Evolutionary conservation across 495 filamentous ascomycete species (phyloP).

Genomic region (Chaetomium fimeti): DNA sequence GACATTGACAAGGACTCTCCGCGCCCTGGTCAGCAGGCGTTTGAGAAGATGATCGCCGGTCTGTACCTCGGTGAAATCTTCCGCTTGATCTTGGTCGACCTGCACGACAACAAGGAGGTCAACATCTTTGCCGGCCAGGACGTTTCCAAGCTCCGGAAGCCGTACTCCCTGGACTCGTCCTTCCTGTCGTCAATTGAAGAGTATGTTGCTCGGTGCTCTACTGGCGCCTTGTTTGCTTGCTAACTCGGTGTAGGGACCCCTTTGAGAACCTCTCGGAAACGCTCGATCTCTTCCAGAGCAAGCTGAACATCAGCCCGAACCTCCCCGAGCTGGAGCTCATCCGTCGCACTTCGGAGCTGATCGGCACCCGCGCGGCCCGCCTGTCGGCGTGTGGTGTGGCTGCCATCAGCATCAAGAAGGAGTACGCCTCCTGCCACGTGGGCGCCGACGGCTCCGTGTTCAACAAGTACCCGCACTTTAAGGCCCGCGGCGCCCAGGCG

Average conservation of each 20-base stretch:
- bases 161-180: slow-evolving; percentile 85
- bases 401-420: slow-evolving; percentile 94
- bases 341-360: slow-evolving; percentile 84
- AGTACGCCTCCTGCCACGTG: slow-evolving; percentile 81
- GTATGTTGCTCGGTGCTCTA: slow-evolving; percentile 38
- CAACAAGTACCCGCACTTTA: slow-evolving; percentile 98
- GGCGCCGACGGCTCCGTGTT: slow-evolving; percentile 95
- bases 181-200: slow-evolving; percentile 96
- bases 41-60: slow-evolving; percentile 98
- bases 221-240: neutral
- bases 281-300: slow-evolving; percentile 69
- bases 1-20: slow-evolving; percentile 91
- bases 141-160: slow-evolving; percentile 69
- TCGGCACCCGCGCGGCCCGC: slow-evolving; percentile 89
- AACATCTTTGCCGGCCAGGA: slow-evolving; percentile 84
- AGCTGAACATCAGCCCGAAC: slow-evolving; percentile 65
- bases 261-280: slow-evolving; percentile 92
- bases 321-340: slow-evolving; percentile 79
- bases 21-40: slow-evolving; percentile 90
- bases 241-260: slow-evolving; percentile 61
- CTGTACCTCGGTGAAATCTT: slow-evolving; percentile 95
- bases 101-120: slow-evolving; percentile 72
- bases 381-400: slow-evolving; percentile 92
- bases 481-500: slow-evolving; percentile 81
- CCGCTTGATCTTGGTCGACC: slow-evolving; percentile 81